A percentile compares a stretch with the other conserved stretches of the same genome.
phyloP scores from a whole-genome alignment of 2,329 filamentous ascomycete species.

The Juglanconis juglandina region DNA sequence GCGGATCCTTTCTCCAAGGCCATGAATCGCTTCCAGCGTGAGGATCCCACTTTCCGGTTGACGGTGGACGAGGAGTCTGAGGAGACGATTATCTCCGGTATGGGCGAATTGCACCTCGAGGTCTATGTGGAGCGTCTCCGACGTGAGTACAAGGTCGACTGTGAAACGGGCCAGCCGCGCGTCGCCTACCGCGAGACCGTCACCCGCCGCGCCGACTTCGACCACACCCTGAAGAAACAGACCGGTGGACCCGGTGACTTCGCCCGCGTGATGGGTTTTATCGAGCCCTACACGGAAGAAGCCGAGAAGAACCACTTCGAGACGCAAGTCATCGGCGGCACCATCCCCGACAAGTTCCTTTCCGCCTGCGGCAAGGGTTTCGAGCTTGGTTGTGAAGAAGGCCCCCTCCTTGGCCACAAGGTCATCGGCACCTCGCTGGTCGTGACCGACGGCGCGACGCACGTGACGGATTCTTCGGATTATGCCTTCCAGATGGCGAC shows the following conservation, averaged over 20 bases:
- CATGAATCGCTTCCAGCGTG: slow-evolving; percentile 97
- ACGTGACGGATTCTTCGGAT: slow-evolving; percentile 97
- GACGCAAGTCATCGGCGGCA: slow-evolving; percentile 81
- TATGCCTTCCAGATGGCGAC: slow-evolving; percentile 93
- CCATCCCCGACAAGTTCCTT: slow-evolving; percentile 93
- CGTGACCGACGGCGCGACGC: slow-evolving; percentile 92
- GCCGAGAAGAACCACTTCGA: slow-evolving; percentile 79
- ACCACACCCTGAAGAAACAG: slow-evolving; percentile 93
- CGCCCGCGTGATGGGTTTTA: slow-evolving; percentile 84
- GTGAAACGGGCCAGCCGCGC: slow-evolving; percentile 91
- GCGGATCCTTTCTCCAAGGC: slow-evolving; percentile 95
- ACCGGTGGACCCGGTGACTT: slow-evolving; percentile 94
- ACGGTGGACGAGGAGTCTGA: slow-evolving; percentile 88
- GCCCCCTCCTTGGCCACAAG: slow-evolving; percentile 86
- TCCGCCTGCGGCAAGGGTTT: slow-evolving; percentile 95
- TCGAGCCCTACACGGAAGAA: slow-evolving; percentile 74
- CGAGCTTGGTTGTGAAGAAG: slow-evolving; percentile 74
- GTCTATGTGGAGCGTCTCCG: slow-evolving; percentile 97
- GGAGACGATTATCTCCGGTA: slow-evolving; percentile 96
- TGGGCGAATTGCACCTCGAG: slow-evolving; percentile 95
- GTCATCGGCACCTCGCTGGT: slow-evolving; percentile 89
- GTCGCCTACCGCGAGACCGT: slow-evolving; percentile 97
- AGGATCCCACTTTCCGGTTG: slow-evolving; percentile 96
- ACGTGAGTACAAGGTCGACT: slow-evolving; percentile 95
- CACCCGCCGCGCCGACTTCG: slow-evolving; percentile 74